Conservation (phyloP, 305 asterid species). For the Petunia hybrid region DNA sequence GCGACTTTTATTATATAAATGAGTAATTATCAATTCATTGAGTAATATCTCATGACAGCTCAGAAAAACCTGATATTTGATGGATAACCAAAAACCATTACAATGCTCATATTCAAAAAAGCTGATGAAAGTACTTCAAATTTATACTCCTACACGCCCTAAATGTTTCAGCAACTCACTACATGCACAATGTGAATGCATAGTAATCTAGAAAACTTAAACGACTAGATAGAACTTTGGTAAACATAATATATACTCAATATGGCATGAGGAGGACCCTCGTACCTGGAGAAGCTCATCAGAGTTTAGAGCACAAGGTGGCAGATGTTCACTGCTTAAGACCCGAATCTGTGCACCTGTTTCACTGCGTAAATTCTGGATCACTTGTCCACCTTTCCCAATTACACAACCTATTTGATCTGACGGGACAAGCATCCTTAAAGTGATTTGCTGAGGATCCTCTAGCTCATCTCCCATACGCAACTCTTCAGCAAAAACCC, state of each 20-base stretch:
- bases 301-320: constrained; percentile 85
- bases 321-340: constrained; percentile 78
- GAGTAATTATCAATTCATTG: not conserved
- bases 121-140: constrained; percentile 22
- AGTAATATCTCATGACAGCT: not conserved
- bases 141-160: not conserved
- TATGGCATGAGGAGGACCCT: constrained; percentile 6
- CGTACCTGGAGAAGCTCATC: constrained; percentile 64
- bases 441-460: constrained; percentile 58
- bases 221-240: not conserved
- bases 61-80: not conserved
- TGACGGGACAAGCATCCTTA: constrained; percentile 82
- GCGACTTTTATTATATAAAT: not conserved
- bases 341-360: constrained; percentile 75
- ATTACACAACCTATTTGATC: constrained; percentile 84
- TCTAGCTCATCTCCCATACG: constrained; percentile 58
- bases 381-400: constrained; percentile 65
- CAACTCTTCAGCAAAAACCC: constrained; percentile 67
- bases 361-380: constrained; percentile 56
- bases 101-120: not conserved
- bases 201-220: not conserved
- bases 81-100: not conserved
- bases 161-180: not conserved
- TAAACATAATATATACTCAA: not conserved
- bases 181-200: constrained; percentile 20